A percentile compares a stretch with the other conserved stretches of the same genome.
phyloP scores from a whole-genome alignment of 1,284 basidiomycete species.

The Retiboletus flavoniger region DNA sequence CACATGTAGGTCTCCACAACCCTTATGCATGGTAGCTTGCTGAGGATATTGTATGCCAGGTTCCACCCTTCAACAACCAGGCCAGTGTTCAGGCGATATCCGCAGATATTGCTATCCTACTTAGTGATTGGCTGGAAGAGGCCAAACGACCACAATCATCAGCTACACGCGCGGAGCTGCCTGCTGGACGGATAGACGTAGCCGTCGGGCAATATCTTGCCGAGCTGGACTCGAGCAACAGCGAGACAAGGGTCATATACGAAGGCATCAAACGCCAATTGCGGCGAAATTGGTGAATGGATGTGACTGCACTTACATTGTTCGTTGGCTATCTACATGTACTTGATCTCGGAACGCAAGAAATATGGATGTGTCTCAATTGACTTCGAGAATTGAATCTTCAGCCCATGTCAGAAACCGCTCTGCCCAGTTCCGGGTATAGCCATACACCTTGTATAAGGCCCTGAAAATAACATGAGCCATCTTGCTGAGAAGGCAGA shows the following conservation, averaged over 20 bases:
- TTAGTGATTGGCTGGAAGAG: constrained; percentile 76
- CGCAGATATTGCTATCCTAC: constrained; percentile 71
- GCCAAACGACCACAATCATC: constrained; percentile 63
- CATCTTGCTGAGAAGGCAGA: background rate
- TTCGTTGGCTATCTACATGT: constrained; percentile 18
- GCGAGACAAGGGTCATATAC: constrained; percentile 60
- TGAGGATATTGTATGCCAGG: constrained; percentile 40
- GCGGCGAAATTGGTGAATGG: constrained; percentile 57
- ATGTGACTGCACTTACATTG: constrained; percentile 3
- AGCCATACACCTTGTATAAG: constrained; percentile 63
- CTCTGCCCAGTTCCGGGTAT: constrained; percentile 59
- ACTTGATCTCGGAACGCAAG: constrained; percentile 12
- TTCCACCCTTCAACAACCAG: constrained; percentile 81
- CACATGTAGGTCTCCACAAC: constrained; percentile 56
- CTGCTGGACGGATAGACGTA: constrained; percentile 69
- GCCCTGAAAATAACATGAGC: constrained; percentile 47
- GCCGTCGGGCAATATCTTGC: constrained; percentile 69
- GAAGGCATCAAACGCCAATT: constrained; percentile 68
- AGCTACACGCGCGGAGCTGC: constrained; percentile 58
- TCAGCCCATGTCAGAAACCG: constrained; percentile 68
- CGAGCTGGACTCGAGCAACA: constrained; percentile 59
- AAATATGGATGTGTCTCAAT: constrained; percentile 30
- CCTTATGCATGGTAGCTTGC: background rate
- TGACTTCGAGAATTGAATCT: constrained; percentile 76
- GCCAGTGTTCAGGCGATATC: constrained; percentile 75